These are phyloP conservation scores for Phytophthora tentaculata DNA, from an alignment of 352 stramenopile species.

Conservation along the genomic window DNA sequence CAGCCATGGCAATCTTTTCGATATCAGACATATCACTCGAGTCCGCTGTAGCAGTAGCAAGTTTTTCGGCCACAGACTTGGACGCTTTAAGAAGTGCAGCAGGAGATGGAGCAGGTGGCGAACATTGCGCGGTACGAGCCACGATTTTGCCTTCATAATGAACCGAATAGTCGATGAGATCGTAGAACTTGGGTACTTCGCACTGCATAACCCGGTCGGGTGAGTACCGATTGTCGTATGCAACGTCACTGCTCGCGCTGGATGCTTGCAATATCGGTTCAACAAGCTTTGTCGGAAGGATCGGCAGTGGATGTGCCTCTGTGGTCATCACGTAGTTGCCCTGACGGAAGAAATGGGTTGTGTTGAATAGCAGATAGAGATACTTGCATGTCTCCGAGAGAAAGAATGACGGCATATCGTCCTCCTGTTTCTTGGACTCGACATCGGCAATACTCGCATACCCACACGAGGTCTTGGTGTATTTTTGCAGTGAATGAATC, in stretches of 20 bases:
- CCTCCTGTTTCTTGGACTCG: conserved; percentile 87
- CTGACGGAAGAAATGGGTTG: conserved; percentile 89
- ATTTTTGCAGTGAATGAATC: conserved; percentile 90
- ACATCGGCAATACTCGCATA: conserved; percentile 92
- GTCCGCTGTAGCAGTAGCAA: conserved; percentile 1
- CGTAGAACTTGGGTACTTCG: conserved; percentile 52
- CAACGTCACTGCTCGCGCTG: conserved; percentile 17
- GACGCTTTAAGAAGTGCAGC: conserved; percentile 22
- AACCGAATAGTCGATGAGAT: conserved; percentile 61
- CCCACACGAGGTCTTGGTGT: conserved; percentile 92
- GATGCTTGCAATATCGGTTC: conserved; percentile 46
- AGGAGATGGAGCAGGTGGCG: conserved; percentile 19
- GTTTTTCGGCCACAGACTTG: conserved; percentile 17
- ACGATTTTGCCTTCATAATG: conserved; percentile 62
- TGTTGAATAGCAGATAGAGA: conserved; percentile 96
- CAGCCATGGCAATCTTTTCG: conserved; percentile 18
- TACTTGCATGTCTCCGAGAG: conserved; percentile 99
- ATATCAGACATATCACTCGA: conserved; percentile 2
- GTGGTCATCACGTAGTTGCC: conserved; percentile 96
- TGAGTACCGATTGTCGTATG: conserved; percentile 22
- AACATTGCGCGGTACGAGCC: conserved; percentile 52
- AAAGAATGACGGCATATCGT: conserved; percentile 99
- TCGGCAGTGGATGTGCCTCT: conserved; percentile 95
- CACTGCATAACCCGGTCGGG: conserved; percentile 44
- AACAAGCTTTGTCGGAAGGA: conserved; percentile 60